phyloP scores from a whole-genome alignment of 2,329 filamentous ascomycete genomes.

The Chaetothyriales sp. region DNA sequence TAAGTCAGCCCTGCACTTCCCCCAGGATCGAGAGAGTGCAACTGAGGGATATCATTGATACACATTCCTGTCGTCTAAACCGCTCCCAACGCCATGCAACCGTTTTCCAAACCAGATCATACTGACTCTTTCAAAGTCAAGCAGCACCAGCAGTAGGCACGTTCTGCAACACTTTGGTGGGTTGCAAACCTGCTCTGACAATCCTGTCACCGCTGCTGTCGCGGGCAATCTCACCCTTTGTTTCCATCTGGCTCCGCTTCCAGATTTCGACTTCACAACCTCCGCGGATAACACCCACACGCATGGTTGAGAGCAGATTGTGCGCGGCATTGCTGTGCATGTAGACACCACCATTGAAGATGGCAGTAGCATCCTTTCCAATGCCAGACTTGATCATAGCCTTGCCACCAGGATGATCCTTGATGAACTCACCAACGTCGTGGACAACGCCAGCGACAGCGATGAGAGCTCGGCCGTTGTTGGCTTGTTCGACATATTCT shows the following conservation, averaged over 20 bases:
- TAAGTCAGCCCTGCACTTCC: background rate
- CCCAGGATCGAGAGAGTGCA: background rate
- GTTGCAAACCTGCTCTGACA: slow-evolving; percentile 69
- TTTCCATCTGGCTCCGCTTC: slow-evolving; percentile 60
- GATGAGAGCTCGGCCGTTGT: slow-evolving; percentile 61
- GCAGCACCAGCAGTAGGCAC: slow-evolving; percentile 73
- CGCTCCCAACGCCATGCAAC: background rate
- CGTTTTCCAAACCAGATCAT: background rate
- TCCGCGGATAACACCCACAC: slow-evolving; percentile 70
- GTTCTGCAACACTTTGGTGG: slow-evolving; percentile 68
- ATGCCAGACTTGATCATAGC: slow-evolving; percentile 69
- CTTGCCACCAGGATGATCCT: slow-evolving; percentile 80
- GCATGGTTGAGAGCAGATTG: slow-evolving; percentile 77
- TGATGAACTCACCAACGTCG: slow-evolving; percentile 70
- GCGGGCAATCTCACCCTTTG: slow-evolving; percentile 66
- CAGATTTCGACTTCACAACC: slow-evolving; percentile 85
- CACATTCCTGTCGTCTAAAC: background rate
- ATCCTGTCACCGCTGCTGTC: slow-evolving; percentile 70
- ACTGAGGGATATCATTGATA: background rate
- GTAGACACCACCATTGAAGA: slow-evolving; percentile 87
- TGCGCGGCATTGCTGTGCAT: slow-evolving; percentile 80
- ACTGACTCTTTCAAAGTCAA: slow-evolving; percentile 23
- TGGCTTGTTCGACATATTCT: slow-evolving; percentile 62
- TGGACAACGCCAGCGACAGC: slow-evolving; percentile 74
- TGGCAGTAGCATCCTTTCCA: slow-evolving; percentile 75